Base-by-base conservation (phyloP, 2,329 filamentous ascomycete genomes). In the Calonectria pseudoreteaudii region DNA sequence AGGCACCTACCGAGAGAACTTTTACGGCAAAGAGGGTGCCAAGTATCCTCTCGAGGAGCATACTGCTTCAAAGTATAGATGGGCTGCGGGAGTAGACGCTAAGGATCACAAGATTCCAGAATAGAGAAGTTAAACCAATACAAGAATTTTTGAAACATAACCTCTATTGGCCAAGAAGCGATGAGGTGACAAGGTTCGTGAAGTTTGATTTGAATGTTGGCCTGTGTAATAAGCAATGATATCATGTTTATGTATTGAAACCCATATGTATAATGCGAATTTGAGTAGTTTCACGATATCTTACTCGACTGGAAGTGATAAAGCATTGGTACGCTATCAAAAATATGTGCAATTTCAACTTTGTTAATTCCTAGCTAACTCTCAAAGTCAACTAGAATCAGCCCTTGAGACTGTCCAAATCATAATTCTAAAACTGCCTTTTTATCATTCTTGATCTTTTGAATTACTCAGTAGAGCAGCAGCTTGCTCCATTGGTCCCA, bases 1-100 rank as follows among this genome's bases (percentile, higher is more conserved):
- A 1, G 91, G 90, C 0, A 92, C 90, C 0, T 91, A 92, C 74
- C 85, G 91, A 11, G 91, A 93, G 82, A 92, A 92, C 80, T 86
- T 92, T 72, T 90, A 91, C 71, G 86, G 86, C 20, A 85, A 84
- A 28, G 80, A 84, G 14, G 90, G 90, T 0, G 87, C 90, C 77
- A 86, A 82, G 11, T 86, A 88, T 47, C 89, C 90, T 3, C 80
- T 86, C 1, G 83, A 86, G 0, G 88, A 90, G 64, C 91, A 92
- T 77, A 83, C 88, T 9, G 90, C 90, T 1, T 84, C 87, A 0
- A 85, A 83, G 36, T 90, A 90, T 80, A 81, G 83, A n/a, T 87
- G 86, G 86, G 36, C 68, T 26, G 70, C 76, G 4, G 78, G 78
- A 2, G 78, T 80, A 9, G 66, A 77, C 3, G 76, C 78, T 3